A percentile compares a stretch with the other conserved stretches of the same genome.
These are phyloP conservation scores for Plasmodium adleri DNA, from an alignment of 169 alveolate genomes.

Conservation along the genomic window DNA sequence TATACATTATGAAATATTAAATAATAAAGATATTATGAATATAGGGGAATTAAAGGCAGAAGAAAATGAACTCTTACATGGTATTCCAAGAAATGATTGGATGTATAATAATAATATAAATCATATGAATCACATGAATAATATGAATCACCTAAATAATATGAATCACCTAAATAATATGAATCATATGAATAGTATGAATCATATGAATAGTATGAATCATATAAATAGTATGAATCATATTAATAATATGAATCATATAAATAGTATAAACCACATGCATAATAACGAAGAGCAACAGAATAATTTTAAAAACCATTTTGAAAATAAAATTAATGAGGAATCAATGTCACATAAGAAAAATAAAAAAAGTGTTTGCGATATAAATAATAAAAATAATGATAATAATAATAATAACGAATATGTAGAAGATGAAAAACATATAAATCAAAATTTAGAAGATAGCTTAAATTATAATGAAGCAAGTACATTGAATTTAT, in stretches of 20 bases:
- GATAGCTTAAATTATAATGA: conserved; percentile 75
- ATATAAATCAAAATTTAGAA: conserved; percentile 60
- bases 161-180: background rate
- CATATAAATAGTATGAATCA: background rate
- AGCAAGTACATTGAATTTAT: conserved; percentile 59
- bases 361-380: background rate
- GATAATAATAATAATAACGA: conserved; percentile 2
- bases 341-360: background rate
- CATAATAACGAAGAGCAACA: background rate
- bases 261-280: background rate
- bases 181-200: background rate
- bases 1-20: background rate
- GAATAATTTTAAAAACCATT: background rate
- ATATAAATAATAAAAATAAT: conserved; percentile 1
- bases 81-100: conserved; percentile 29
- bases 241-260: background rate
- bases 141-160: background rate
- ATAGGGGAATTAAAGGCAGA: conserved; percentile 15
- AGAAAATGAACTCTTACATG: conserved; percentile 30
- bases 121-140: background rate
- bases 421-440: conserved; percentile 25
- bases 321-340: background rate
- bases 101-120: background rate
- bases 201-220: background rate
- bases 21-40: conserved; percentile 9